These are phyloP conservation scores for Metschnikowia lochheadii DNA, from an alignment of 805 yeast genomes.

Conservation along the genomic window DNA sequence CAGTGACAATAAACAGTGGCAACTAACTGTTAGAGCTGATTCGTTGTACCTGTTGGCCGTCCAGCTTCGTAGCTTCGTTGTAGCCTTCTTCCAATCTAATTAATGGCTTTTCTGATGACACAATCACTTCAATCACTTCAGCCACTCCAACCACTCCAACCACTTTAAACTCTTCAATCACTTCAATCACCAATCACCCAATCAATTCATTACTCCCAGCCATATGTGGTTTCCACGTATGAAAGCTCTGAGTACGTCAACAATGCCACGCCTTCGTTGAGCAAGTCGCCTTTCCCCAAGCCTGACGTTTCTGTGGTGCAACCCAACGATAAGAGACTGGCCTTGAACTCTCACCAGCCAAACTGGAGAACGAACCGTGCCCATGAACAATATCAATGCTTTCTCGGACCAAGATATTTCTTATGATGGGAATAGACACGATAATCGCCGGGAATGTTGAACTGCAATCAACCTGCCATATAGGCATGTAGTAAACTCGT, in stretches of 20 bases:
- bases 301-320: constrained; percentile 15
- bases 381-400: constrained; percentile 87
- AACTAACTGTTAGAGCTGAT: no score
- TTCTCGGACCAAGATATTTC: constrained; percentile 85
- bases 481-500: constrained; percentile 89
- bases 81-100: no score
- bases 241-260: constrained; percentile 89
- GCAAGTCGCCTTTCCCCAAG: constrained; percentile 24
- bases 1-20: no score
- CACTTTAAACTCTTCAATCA: no score
- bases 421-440: constrained; percentile 75
- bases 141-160: no score
- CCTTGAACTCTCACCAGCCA: constrained; percentile 72
- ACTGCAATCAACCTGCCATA: constrained; percentile 72
- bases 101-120: no score
- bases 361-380: constrained; percentile 83
- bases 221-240: constrained; percentile 87
- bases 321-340: constrained; percentile 12
- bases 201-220: constrained; percentile 68
- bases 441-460: constrained; percentile 87
- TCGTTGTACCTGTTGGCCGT: no score
- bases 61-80: no score
- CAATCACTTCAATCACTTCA: no score
- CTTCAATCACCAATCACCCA: no score
- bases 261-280: constrained; percentile 60